Percentiles rank a stretch among this genome's conserved stretches.
phyloP scores from a whole-genome alignment of 1,284 basidiomycete genomes.

The Ceratobasidium sp. region DNA sequence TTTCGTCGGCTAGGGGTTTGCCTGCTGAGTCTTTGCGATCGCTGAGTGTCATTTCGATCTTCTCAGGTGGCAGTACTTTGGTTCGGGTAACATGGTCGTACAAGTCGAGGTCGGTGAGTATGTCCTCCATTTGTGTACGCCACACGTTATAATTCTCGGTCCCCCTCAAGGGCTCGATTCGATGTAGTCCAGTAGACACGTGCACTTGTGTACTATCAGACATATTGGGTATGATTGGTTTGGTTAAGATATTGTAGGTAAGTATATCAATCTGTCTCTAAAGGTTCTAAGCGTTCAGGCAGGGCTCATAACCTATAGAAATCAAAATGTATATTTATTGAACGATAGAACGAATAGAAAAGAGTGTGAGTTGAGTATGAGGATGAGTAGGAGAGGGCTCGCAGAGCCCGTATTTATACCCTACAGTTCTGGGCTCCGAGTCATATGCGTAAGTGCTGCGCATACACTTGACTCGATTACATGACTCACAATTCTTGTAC shows the following conservation, averaged over 20 bases:
- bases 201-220: not conserved
- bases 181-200: not conserved
- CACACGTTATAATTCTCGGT: conserved; percentile 25
- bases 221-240: not conserved
- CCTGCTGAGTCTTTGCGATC: not conserved
- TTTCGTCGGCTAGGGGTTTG: not conserved
- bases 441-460: too few species aligned
- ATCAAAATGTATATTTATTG: not conserved
- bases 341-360: too few species aligned
- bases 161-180: not conserved
- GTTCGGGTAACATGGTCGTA: not conserved
- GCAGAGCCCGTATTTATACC: too few species aligned
- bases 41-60: not conserved
- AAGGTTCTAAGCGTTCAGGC: not conserved
- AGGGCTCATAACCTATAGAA: conserved; percentile 19
- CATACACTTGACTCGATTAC: too few species aligned
- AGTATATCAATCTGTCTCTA: not conserved
- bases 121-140: conserved; percentile 31
- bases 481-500: too few species aligned
- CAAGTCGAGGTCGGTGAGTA: conserved; percentile 8
- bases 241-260: conserved; percentile 1
- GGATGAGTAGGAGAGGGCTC: too few species aligned
- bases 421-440: too few species aligned
- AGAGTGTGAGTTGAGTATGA: too few species aligned
- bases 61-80: not conserved